Percentiles rank a stretch among this genome's conserved stretches.
Conservation (phyloP, 2,329 filamentous ascomycete genomes). For the Plectosphaerella plurivora region DNA sequence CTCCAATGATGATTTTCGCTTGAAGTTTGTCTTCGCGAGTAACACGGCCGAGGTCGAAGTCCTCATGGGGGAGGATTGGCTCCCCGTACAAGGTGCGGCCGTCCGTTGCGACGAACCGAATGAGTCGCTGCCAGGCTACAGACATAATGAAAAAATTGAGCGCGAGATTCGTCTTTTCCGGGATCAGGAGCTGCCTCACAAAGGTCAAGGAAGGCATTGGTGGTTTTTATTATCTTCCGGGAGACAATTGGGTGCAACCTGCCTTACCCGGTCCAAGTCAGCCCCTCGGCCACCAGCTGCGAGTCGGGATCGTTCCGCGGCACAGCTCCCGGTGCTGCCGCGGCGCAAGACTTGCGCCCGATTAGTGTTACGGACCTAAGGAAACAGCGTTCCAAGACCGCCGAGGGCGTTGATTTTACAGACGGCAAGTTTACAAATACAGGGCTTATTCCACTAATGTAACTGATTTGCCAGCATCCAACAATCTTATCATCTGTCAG, state of each 20-base stretch:
- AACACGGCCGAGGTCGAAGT: conserved; percentile 44
- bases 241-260: background rate
- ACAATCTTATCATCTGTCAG: background rate
- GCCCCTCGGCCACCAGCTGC: background rate
- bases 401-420: background rate
- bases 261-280: background rate
- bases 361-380: background rate
- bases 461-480: background rate
- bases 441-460: background rate
- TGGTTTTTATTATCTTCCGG: background rate
- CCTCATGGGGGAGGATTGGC: conserved; percentile 37
- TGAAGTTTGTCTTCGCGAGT: conserved; percentile 42
- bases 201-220: background rate
- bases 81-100: conserved; percentile 46
- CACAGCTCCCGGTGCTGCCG: background rate
- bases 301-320: background rate
- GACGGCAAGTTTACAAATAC: background rate
- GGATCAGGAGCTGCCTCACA: background rate
- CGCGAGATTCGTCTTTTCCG: background rate
- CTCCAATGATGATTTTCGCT: conserved; percentile 46
- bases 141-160: conserved; percentile 16
- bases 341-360: background rate
- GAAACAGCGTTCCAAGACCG: background rate
- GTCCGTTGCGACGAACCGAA: conserved; percentile 49
- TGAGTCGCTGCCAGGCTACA: conserved; percentile 44